phyloP scores from a whole-genome alignment of 305 asterid genomes.

The Plantago lanceolata region DNA sequence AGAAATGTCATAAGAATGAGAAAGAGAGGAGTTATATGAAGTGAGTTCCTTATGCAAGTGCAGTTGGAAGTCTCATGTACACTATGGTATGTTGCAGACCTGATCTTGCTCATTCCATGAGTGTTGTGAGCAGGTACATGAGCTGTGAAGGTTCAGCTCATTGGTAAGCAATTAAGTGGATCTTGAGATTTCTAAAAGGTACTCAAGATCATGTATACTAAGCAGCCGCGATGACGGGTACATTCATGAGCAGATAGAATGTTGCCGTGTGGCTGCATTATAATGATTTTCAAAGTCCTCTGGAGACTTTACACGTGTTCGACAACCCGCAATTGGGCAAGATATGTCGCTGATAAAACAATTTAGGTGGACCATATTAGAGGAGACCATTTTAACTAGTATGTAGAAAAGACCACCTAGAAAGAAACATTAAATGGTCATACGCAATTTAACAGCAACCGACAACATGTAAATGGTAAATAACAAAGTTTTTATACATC shows the following conservation, averaged over 20 bases:
- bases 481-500: background rate
- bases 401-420: background rate
- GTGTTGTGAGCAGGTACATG: too few species aligned
- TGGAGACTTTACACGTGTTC: constrained; percentile 56
- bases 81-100: too few species aligned
- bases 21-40: background rate
- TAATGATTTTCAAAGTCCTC: constrained; percentile 90
- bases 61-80: too few species aligned
- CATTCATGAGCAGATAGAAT: constrained; percentile 80
- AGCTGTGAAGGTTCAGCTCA: too few species aligned
- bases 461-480: background rate
- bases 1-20: background rate
- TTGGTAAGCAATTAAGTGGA: too few species aligned
- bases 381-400: background rate
- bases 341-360: constrained; percentile 44
- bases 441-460: constrained; percentile 2
- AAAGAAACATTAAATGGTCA: background rate
- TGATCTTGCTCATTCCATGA: too few species aligned
- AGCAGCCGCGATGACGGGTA: constrained; percentile 87
- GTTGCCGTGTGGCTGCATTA: constrained; percentile 75
- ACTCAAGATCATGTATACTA: constrained; percentile 79
- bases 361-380: constrained; percentile 19
- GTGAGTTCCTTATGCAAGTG: too few species aligned
- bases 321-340: constrained; percentile 90
- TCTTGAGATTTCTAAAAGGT: too few species aligned